Percentiles rank a stretch among this genome's conserved stretches.
phyloP scores from a whole-genome alignment of 1,284 basidiomycete genomes.

The Rhodotorula sp. region DNA sequence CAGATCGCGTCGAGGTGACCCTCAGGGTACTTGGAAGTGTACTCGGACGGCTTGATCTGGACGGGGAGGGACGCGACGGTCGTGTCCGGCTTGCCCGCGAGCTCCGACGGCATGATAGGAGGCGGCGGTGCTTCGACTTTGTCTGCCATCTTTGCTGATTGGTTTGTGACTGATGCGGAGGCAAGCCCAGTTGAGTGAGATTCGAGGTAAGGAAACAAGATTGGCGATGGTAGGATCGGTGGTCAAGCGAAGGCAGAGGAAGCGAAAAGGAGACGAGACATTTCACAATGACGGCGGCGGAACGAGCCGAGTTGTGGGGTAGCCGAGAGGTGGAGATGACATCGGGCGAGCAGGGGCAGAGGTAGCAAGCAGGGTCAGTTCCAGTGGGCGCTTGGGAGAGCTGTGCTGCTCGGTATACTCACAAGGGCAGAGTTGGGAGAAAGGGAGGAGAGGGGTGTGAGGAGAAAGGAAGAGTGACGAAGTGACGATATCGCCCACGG shows the following conservation, averaged over 20 bases:
- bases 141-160: slow-evolving; percentile 5
- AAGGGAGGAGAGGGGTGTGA: neutral
- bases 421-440: too few species aligned
- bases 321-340: too few species aligned
- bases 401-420: too few species aligned
- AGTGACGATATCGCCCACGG: too few species aligned
- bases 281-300: too few species aligned
- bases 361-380: too few species aligned
- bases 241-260: neutral
- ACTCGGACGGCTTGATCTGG: slow-evolving; percentile 47
- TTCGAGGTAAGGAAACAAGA: too few species aligned
- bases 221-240: too few species aligned
- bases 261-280: neutral
- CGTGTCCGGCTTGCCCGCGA: slow-evolving; percentile 6
- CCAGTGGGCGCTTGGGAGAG: too few species aligned
- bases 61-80: slow-evolving; percentile 49
- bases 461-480: neutral
- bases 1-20: slow-evolving; percentile 51
- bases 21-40: slow-evolving; percentile 26
- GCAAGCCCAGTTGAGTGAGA: too few species aligned
- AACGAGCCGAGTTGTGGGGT: too few species aligned
- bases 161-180: neutral
- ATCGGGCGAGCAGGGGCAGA: too few species aligned
- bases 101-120: slow-evolving; percentile 21
- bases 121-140: slow-evolving; percentile 26